Base-by-base conservation (phyloP, 768 basidiomycete genomes). In the Dacryopinax primogenitus region DNA sequence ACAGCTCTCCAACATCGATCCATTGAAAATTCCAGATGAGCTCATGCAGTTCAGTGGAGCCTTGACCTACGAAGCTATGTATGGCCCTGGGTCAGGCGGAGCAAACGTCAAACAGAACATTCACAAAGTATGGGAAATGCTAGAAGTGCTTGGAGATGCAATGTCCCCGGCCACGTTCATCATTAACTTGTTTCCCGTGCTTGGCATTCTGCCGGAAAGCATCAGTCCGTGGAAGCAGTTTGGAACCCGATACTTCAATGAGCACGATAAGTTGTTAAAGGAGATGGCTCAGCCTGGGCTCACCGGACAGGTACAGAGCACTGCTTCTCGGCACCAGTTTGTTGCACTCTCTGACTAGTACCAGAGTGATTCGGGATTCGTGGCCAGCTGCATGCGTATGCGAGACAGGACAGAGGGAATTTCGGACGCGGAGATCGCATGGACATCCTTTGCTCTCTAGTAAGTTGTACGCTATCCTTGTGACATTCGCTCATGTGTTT, bases 401-500 rank as follows among this genome's bases (percentile, higher is more conserved):
- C 51, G 51, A 4, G 26, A 30, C 51, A 58, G 32, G 26, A 21
- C 21, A 11, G 51, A 32, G 3, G 51, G 51, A 3, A 32, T 58
- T 18, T 58, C 51, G 15, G 51, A 58, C 26, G 51, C 26, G 21
- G 51, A 58, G 15, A 58, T 58, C 51, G 51, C 51, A 15, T 58
- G 51, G 51, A 58, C 51, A 28, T 58, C 51, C 9, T 58, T 58
- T 21, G 51, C 51, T 7, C 23, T 58, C 51, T 58, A 58, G 51
- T 58, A 32, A 58, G 26, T 18, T 26, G 13, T 18, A 18, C 18
- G 6, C 13, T 6, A 28, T 32, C 18, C 4, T 32, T 58, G 3
- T 3, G 9, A 13, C 3, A 58, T 28, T 30, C 37, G 37, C 37
- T 30, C 30, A 28, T 15, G 26, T 21, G 4, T 30, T 6, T 4